Conservation (phyloP, 1,139 yeast species). For the Sugiyamaella grinbergsii region DNA sequence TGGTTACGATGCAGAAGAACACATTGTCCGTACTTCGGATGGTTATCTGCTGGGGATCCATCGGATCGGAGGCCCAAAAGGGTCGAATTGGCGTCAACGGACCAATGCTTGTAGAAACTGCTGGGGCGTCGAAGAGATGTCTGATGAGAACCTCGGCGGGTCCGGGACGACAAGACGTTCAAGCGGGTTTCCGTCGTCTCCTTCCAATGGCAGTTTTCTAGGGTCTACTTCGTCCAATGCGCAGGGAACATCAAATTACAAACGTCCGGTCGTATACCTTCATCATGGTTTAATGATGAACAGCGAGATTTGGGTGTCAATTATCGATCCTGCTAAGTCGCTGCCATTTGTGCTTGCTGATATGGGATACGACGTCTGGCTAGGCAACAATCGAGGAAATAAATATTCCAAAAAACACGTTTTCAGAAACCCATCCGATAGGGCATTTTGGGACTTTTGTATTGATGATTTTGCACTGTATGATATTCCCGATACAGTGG, state of each 20-base stretch:
- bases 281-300: slow-evolving; percentile 94
- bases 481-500: slow-evolving; percentile 77
- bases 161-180: no score
- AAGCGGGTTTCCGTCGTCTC: not conserved
- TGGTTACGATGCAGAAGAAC: slow-evolving; percentile 71
- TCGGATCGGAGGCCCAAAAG: slow-evolving; percentile 50
- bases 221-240: not conserved
- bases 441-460: slow-evolving; percentile 78
- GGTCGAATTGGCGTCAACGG: slow-evolving; percentile 45
- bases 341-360: slow-evolving; percentile 78
- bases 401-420: slow-evolving; percentile 70
- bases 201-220: not conserved
- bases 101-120: slow-evolving; percentile 14
- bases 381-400: slow-evolving; percentile 89
- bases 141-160: not conserved
- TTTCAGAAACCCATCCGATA: slow-evolving; percentile 47
- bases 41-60: slow-evolving; percentile 58
- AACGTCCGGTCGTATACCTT: slow-evolving; percentile 62
- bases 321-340: slow-evolving; percentile 57
- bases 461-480: slow-evolving; percentile 82
- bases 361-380: slow-evolving; percentile 87
- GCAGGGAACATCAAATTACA: not conserved
- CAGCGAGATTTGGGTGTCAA: slow-evolving; percentile 84
- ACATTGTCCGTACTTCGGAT: slow-evolving; percentile 62
- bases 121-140: slow-evolving; percentile 12